Evolutionary conservation across 441 rosid species (phyloP), one percentile per base, ranked within the genome.

Genomic region (Arabidopsis lyrata): DNA sequence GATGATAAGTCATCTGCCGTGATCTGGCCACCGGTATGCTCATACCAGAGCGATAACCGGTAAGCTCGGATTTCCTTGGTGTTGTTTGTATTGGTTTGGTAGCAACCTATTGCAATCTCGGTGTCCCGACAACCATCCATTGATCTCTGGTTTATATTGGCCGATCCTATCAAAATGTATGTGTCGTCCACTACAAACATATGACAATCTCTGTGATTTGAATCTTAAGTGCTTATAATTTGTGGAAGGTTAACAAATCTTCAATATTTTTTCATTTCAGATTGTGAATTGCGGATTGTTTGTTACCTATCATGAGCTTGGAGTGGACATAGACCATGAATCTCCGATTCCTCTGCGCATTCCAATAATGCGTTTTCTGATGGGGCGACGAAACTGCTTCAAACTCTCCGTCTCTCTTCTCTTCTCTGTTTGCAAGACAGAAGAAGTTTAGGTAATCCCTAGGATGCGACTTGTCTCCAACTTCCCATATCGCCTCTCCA

Each of bases 321-420:
- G 95, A 92, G 76, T 94, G 99, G 57, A 92, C 97, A 72, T 94
- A 92, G 16, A 94, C 82, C 99, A 90, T 92, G 83, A 92, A 92
- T 73, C 99, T 88, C 65, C 97, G 80, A 36, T 86, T 84, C 79
- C 73, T 86, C 64, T 90, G 97, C 5, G 95, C 92, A 66, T 84
- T 82, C 97, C 95, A 94, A 7, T 94, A 90, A 27, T 86, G 91
- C 2, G 92, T 87, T 11, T 62, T 61, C 2, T 82, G 89, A 60
- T 76, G 84, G 0, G 97, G 97, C 39, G 86, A 82, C 22, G 83
- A 69, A 16, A 81, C 86, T 22, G 93, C 87, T 64, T 72, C 77
- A 66, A 79, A 80, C 70, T 88, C 97, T 4, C 85, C 86, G 5
- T 58, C 77, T 22, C 73, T 68, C 84, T 86, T 81, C 45, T 58